Evolutionary conservation across 305 asterid species (phyloP).

Genomic region (Lippia alba): DNA sequence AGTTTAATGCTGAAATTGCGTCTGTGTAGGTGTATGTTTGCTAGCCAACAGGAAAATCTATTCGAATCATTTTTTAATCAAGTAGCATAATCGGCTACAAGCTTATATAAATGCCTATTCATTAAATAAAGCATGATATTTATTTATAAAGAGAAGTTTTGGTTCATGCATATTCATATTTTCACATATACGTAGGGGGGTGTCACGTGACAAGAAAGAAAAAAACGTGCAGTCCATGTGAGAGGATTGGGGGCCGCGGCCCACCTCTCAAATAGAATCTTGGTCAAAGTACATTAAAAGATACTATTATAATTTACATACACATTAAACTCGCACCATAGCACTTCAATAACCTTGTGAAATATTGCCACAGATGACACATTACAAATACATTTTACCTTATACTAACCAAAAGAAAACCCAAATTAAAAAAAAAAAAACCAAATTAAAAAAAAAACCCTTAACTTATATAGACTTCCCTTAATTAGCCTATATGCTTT

Average conservation of each 20-base stretch:
- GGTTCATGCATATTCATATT: conserved; percentile 18
- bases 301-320: conserved; percentile 2
- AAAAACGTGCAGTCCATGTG: conserved; percentile 69
- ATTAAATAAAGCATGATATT: too few relatives aligned
- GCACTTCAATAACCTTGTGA: neutral
- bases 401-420: conserved; percentile 5
- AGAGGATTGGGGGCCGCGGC: conserved; percentile 51
- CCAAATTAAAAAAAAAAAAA: too few relatives aligned
- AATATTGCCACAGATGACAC: neutral
- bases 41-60: neutral
- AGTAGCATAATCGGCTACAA: too few relatives aligned
- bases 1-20: neutral
- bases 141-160: neutral
- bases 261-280: conserved; percentile 45
- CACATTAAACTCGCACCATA: neutral
- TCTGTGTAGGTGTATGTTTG: neutral
- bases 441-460: conserved; percentile 16
- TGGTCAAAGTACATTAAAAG: conserved; percentile 34
- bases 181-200: conserved; percentile 14
- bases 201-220: conserved; percentile 59
- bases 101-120: neutral
- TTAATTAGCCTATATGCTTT: conserved; percentile 51
- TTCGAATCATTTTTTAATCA: neutral
- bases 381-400: conserved; percentile 17
- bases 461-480: conserved; percentile 30